A percentile compares a stretch with the other conserved stretches of the same genome.
Evolutionary conservation across 495 filamentous ascomycete genomes (phyloP).

Genomic region (Daldinia grandis): DNA sequence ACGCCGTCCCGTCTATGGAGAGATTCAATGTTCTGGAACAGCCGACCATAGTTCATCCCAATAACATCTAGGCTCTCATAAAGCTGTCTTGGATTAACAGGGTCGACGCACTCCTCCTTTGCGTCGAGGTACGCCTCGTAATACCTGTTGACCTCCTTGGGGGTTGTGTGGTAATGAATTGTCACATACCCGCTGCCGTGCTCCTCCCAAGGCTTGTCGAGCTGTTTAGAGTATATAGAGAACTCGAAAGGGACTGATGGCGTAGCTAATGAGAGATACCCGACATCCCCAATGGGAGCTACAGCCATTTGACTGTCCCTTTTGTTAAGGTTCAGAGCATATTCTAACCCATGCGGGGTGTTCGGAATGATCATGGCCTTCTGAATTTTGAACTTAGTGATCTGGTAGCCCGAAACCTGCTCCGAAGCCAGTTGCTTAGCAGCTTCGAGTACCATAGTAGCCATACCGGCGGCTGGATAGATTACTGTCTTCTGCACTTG

Average conservation of each 20-base stretch:
- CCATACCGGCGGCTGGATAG: conserved; percentile 59
- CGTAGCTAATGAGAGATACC: neutral
- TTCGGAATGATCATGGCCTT: conserved; percentile 50
- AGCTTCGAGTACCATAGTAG: conserved; percentile 61
- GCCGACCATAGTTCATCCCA: conserved; percentile 57
- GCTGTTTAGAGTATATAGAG: conserved; percentile 43
- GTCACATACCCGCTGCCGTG: conserved; percentile 41
- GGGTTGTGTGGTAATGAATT: conserved; percentile 27
- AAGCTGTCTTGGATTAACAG: conserved; percentile 36
- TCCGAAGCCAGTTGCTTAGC: conserved; percentile 49
- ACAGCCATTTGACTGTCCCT: neutral
- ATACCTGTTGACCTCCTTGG: neutral
- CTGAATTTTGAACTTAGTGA: conserved; percentile 41
- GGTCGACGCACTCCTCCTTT: conserved; percentile 26
- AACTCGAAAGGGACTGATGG: conserved; percentile 34
- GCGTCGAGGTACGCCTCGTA: conserved; percentile 11
- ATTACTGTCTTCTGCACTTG: conserved; percentile 50
- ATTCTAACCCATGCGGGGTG: conserved; percentile 34
- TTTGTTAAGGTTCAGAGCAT: conserved; percentile 35
- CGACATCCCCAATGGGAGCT: neutral
- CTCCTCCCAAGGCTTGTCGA: conserved; percentile 37
- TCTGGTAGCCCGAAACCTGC: conserved; percentile 26
- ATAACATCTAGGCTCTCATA: conserved; percentile 46
- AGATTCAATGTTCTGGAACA: conserved; percentile 51
- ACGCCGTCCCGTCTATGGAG: conserved; percentile 18